Evolutionary conservation across 257 asterid genomes (phyloP).

Genomic region (Ballota nigra): DNA sequence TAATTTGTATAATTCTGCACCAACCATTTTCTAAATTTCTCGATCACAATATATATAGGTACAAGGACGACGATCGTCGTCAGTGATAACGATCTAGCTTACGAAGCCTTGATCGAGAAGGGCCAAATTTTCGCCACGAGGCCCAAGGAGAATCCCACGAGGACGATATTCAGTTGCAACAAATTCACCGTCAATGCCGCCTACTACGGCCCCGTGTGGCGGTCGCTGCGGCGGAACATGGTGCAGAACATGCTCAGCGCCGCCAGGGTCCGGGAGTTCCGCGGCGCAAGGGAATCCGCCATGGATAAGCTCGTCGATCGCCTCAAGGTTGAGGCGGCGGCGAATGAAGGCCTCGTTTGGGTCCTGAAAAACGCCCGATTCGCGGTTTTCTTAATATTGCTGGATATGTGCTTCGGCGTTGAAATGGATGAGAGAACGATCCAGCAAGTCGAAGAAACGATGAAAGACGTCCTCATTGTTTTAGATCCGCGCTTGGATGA

Average conservation of each 20-base stretch:
- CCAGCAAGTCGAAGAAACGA: slow-evolving; percentile 58
- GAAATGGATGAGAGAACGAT: slow-evolving; percentile 64
- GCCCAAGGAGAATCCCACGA: slow-evolving; percentile 76
- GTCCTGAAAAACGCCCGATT: slow-evolving; percentile 78
- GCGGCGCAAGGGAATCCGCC: slow-evolving; percentile 49
- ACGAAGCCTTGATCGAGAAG: slow-evolving; percentile 70
- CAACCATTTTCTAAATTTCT: too few relatives aligned
- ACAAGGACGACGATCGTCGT: slow-evolving; percentile 71
- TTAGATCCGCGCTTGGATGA: slow-evolving; percentile 84
- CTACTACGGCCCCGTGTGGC: slow-evolving; percentile 76
- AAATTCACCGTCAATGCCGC: slow-evolving; percentile 90
- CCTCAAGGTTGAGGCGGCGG: slow-evolving; percentile 54
- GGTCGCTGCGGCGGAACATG: slow-evolving; percentile 82
- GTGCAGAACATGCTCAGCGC: slow-evolving; percentile 80
- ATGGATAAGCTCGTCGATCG: slow-evolving; percentile 65
- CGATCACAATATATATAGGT: slow-evolving; percentile 25
- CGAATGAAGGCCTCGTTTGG: slow-evolving; percentile 60
- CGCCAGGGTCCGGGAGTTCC: slow-evolving; percentile 51
- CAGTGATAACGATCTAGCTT: slow-evolving; percentile 50
- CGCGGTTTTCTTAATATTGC: slow-evolving; percentile 60
- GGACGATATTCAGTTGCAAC: slow-evolving; percentile 76
- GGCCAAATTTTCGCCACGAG: slow-evolving; percentile 76
- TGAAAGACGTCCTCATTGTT: slow-evolving; percentile 63
- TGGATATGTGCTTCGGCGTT: slow-evolving; percentile 78
- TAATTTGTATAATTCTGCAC: too few relatives aligned